Evolutionary conservation across 176 grass and related monocot genomes (phyloP), one percentile per base, ranked within the genome.

Genomic region (Pontederia crassipes): DNA sequence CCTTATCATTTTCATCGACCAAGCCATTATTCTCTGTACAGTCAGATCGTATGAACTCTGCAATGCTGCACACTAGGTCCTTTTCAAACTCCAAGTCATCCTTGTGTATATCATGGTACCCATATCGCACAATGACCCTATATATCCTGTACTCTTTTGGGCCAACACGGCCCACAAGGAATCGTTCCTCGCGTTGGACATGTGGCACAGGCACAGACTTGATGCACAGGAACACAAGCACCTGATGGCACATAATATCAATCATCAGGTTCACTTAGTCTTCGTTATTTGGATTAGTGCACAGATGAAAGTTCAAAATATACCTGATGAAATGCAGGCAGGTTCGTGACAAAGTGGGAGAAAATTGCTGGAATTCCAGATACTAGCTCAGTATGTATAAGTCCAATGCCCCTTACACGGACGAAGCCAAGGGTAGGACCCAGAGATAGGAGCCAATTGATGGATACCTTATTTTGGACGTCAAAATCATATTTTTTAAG

Each of bases 311-410:
- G 2, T 12, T 20, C 4, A 18, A 62, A 12, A 51, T 2, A 71
- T 78, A 98, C 94, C 94, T 98, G 94, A 72, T 98, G 94, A 75
- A 98, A 98, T 29, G 94, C 94, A 68, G 94, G 94, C 2, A 98
- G 73, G 52, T 98, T 98, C 49, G 94, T 89, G 59, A 98, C 94
- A 5, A 98, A 98, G 57, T 98, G 94, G 61, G 94, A 93, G 69
- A 98, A 98, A 53, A 98, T 86, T 2, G 79, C 94, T 1, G 94
- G 94, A 62, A 98, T 98, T 48, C 94, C 94, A n/a, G 94, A 85
- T 16, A 81, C 63, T 15, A 98, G 74, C 53, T 92, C 94, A 48
- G 88, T 92, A 48, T 98, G 88, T 75, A 98, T 86, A 12, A 98
- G 67, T 15, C 94, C 88, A 61, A 98, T 89, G 26, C 94, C 94